Evolutionary conservation across 768 basidiomycete species (phyloP).

Genomic region (Boletellus sp.): DNA sequence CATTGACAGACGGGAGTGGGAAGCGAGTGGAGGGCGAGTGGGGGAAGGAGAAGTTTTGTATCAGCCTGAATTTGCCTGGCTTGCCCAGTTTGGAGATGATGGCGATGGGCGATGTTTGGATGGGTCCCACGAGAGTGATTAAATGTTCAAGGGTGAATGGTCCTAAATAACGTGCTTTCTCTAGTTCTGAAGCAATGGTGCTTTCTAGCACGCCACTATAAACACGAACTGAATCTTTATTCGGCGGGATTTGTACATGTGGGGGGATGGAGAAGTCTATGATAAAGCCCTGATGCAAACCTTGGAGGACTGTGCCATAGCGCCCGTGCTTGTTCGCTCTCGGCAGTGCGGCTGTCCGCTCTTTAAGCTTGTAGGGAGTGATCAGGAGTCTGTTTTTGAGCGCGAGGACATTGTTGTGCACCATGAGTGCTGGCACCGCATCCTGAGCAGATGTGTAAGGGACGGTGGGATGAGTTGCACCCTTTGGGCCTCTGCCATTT

Average conservation of each 20-base stretch:
- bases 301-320: not conserved
- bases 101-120: not conserved
- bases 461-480: no score
- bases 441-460: no score
- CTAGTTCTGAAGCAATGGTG: not conserved
- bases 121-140: not conserved
- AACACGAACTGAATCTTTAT: slow-evolving; percentile 1
- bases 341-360: not conserved
- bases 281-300: not conserved
- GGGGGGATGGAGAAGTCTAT: slow-evolving; percentile 4
- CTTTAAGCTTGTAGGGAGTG: slow-evolving; percentile 4
- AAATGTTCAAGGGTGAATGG: not conserved
- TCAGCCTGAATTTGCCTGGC: no score
- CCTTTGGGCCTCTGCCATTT: no score
- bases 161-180: not conserved
- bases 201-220: not conserved
- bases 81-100: not conserved
- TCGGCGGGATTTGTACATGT: slow-evolving; percentile 4
- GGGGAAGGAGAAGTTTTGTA: slow-evolving; percentile 2
- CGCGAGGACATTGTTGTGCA: no score
- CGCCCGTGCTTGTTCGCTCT: not conserved
- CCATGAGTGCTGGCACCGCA: no score
- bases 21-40: fast-evolving
- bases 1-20: not conserved
- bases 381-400: not conserved